Base-by-base conservation (phyloP, 257 asterid species). In the Solanum chmielewskii region DNA sequence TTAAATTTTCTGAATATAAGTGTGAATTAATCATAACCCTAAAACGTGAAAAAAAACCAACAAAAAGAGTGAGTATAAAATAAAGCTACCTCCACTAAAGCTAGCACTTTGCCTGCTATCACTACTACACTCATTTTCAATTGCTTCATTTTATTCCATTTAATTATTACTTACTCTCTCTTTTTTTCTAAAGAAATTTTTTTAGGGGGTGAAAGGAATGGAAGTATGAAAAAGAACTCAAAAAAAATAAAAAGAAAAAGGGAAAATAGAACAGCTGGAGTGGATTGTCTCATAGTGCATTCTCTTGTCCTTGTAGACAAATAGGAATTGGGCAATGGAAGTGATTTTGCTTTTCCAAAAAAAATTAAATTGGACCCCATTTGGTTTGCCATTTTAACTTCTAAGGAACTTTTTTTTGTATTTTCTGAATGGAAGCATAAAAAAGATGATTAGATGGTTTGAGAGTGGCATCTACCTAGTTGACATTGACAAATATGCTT, bases 211-310 rank as follows among this genome's bases (percentile, higher is more conserved):
- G 39, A 37, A 6, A 37, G 39, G 39, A 37, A 37, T 37, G 39
- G 39, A 37, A 37, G 7, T 37, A 37, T 37, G 39, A 37, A 37
- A 37, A 37, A 37, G 39, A 39, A 21, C 52, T 4, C 4, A 52
- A 14, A 66, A 14, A 66, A 14, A 66, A 5, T 41, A 42, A 18
- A 45, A 29, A 60, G 9, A 69, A 82, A 83, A 23, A 12, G 4
- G 3, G 45, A 75, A 81, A 64, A 73, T 12, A 73, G 59, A 68
- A 86, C 90, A 91, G 88, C 91, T 90, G 93, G 89, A 83, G 49
- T 70, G 69, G 85, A 42, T 62, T 87, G 91, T 91, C 86, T 70
- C 86, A 70, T 85, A 87, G 90, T 84, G 89, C 83, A 77, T 42
- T 75, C 52, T 69, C 44, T 77, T 83, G 89, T 84, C 89, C 25